A percentile compares a stretch with the other conserved stretches of the same genome.
These are phyloP conservation scores for Macrolepiota albuminosa DNA, from an alignment of 768 basidiomycete species.

Conservation along the genomic window DNA sequence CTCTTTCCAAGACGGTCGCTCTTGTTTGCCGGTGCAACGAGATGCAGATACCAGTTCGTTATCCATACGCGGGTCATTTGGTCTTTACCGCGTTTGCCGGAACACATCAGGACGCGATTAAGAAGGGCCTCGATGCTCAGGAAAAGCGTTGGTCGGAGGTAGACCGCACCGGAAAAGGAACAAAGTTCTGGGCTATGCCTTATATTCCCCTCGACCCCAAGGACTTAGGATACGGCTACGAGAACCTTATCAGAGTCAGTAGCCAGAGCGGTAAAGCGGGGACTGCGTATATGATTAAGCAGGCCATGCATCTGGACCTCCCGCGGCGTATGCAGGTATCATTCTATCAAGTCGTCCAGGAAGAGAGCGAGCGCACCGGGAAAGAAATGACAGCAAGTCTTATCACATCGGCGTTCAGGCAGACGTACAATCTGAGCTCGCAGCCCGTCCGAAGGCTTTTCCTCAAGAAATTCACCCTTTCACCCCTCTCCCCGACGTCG, in stretches of 20 bases:
- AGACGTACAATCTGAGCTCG: constrained; percentile 58
- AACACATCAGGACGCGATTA: constrained; percentile 83
- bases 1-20: constrained; percentile 68
- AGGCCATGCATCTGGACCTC: constrained; percentile 67
- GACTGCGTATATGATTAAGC: constrained; percentile 78
- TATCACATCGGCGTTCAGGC: constrained; percentile 67
- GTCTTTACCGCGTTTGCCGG: constrained; percentile 88
- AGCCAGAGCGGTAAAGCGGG: constrained; percentile 87
- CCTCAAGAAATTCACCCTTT: constrained; percentile 58
- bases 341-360: constrained; percentile 77
- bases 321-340: constrained; percentile 78
- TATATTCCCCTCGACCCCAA: constrained; percentile 85
- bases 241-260: constrained; percentile 86
- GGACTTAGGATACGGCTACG: constrained; percentile 79
- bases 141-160: constrained; percentile 46
- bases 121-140: constrained; percentile 79
- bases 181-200: constrained; percentile 67
- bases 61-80: constrained; percentile 80
- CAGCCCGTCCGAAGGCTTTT: constrained; percentile 62
- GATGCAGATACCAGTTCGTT: constrained; percentile 71
- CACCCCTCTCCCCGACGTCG: constrained; percentile 35
- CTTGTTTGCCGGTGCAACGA: constrained; percentile 79
- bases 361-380: constrained; percentile 66
- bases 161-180: constrained; percentile 35
- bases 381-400: constrained; percentile 78